phyloP scores from a whole-genome alignment of 139 green algal genomes.

The Auxenochlorella pyrenoidosa region DNA sequence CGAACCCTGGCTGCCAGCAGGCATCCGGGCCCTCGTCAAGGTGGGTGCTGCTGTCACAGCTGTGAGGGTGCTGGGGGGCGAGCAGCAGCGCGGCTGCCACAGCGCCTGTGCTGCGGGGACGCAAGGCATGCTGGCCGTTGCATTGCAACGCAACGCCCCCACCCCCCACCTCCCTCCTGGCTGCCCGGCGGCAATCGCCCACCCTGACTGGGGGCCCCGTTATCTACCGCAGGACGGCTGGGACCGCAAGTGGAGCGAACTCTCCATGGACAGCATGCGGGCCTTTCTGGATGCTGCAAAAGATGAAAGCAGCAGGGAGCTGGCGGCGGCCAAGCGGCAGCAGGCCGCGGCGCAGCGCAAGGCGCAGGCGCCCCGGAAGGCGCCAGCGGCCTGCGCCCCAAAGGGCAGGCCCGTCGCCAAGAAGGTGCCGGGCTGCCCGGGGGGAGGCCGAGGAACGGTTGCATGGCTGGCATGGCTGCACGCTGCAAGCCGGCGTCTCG shows the following conservation, averaged over 20 bases:
- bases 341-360: neutral
- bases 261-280: neutral
- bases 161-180: too few species aligned
- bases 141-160: neutral
- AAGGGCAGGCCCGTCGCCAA: neutral
- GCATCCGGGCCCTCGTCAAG: neutral
- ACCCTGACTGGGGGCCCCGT: neutral
- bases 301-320: neutral
- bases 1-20: neutral
- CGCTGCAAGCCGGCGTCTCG: neutral
- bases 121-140: neutral
- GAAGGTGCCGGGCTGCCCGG: neutral
- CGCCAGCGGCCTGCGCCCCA: neutral
- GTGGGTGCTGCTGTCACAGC: neutral
- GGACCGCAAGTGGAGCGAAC: neutral
- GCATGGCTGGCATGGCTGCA: neutral
- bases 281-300: neutral
- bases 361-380: neutral
- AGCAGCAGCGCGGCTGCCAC: neutral
- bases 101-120: neutral
- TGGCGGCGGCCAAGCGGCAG: neutral
- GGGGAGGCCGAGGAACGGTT: neutral
- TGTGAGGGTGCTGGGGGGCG: too few species aligned
- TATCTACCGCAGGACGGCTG: neutral
- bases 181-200: neutral